Percentiles rank a stretch among this genome's conserved stretches.
Evolutionary conservation across 768 basidiomycete genomes (phyloP).

Genomic region (Fibroporia radiculosa): DNA sequence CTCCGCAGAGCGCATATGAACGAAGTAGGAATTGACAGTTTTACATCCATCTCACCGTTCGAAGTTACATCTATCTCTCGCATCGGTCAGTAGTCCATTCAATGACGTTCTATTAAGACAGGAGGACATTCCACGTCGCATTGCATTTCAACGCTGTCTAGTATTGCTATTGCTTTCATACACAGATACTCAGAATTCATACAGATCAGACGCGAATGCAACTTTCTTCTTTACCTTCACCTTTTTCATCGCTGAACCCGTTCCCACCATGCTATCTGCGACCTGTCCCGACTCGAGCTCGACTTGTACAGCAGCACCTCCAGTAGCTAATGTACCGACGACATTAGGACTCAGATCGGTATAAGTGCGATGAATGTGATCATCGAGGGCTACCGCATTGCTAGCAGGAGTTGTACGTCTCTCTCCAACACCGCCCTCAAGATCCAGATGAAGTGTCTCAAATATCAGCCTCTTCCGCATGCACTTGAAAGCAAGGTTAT

Average conservation of each 20-base stretch:
- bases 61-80: not conserved
- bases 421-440: slow-evolving; percentile 80
- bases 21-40: too few species aligned
- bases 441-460: slow-evolving; percentile 84
- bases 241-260: slow-evolving; percentile 32
- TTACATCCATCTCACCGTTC: too few species aligned
- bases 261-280: not conserved
- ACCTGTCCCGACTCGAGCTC: slow-evolving; percentile 31
- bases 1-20: not conserved
- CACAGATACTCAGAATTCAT: slow-evolving; percentile 46
- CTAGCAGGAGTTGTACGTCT: slow-evolving; percentile 53
- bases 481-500: slow-evolving; percentile 92
- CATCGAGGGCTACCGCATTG: slow-evolving; percentile 15
- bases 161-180: not conserved
- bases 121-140: not conserved
- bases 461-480: slow-evolving; percentile 82
- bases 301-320: slow-evolving; percentile 34
- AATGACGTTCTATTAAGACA: not conserved
- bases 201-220: slow-evolving; percentile 62
- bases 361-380: slow-evolving; percentile 3
- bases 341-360: not conserved
- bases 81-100: not conserved
- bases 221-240: slow-evolving; percentile 58
- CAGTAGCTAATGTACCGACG: slow-evolving; percentile 5
- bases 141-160: not conserved